phyloP scores from a whole-genome alignment of 345 rosid genomes.

The Murraya koenigii region DNA sequence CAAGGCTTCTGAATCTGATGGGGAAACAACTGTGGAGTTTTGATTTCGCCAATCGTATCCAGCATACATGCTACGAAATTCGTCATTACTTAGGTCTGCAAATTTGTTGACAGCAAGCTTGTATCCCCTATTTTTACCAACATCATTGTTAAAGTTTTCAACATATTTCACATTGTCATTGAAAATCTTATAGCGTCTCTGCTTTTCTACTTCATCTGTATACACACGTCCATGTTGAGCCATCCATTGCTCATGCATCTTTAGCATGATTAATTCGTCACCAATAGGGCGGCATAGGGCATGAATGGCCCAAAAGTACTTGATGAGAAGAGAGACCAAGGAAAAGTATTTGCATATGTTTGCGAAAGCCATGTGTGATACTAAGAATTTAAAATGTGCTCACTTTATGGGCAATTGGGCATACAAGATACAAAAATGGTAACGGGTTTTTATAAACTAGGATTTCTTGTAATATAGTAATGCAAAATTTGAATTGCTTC shows the following conservation, averaged over 20 bases:
- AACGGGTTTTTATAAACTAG: conserved; percentile 16
- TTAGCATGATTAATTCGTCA: conserved; percentile 10
- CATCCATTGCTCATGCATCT: conserved; percentile 38
- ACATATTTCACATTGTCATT: conserved; percentile 28
- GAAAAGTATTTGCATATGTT: neutral
- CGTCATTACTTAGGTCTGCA: conserved; percentile 49
- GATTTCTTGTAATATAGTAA: neutral
- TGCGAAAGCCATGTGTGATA: conserved; percentile 12
- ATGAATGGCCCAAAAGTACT: conserved; percentile 14
- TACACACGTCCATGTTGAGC: conserved; percentile 25
- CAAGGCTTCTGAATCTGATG: neutral
- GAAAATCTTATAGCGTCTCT: conserved; percentile 34
- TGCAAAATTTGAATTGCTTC: too few species aligned
- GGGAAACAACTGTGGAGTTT: neutral
- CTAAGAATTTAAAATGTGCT: too few species aligned
- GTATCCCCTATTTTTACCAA: conserved; percentile 23
- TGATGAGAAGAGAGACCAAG: conserved; percentile 7
- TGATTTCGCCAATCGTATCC: conserved; percentile 24
- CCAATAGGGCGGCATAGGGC: conserved; percentile 9
- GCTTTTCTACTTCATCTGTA: conserved; percentile 19
- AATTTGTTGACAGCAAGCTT: conserved; percentile 54
- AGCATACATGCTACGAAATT: conserved; percentile 37
- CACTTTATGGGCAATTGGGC: neutral
- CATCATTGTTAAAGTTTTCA: conserved; percentile 28
- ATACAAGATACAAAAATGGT: neutral